Evolutionary conservation across 441 rosid genomes (phyloP).

Genomic region (Brassica balearica): DNA sequence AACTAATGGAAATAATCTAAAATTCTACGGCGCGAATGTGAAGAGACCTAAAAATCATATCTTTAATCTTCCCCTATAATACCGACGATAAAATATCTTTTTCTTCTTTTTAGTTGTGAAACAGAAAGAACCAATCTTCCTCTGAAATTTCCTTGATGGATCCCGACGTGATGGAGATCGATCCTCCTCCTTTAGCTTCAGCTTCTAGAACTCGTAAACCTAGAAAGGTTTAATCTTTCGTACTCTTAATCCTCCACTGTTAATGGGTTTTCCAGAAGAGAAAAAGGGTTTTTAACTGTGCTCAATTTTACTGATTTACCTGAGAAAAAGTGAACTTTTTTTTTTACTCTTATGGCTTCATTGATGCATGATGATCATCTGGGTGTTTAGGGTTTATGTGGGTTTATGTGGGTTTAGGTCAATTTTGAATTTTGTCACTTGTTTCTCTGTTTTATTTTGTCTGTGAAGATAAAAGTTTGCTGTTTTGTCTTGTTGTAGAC

Average conservation of each 20-base stretch:
- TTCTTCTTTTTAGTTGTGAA: neutral
- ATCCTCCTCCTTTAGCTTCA: slow-evolving; percentile 50
- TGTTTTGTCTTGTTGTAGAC: slow-evolving; percentile 33
- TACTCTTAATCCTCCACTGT: neutral
- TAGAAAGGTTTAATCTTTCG: slow-evolving; percentile 58
- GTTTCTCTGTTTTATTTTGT: neutral
- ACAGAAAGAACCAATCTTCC: slow-evolving; percentile 14
- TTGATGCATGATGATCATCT: slow-evolving; percentile 14
- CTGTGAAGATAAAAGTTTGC: neutral
- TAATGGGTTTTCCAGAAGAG: neutral
- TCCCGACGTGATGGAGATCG: slow-evolving; percentile 45
- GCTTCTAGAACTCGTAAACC: slow-evolving; percentile 48
- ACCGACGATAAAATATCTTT: slow-evolving; percentile 13
- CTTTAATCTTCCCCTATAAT: slow-evolving; percentile 7
- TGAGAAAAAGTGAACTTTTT: slow-evolving; percentile 16
- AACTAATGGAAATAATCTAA: too few relatives aligned
- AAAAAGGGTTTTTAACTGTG: neutral
- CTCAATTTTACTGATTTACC: slow-evolving; percentile 12
- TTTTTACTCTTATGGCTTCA: neutral
- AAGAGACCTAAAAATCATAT: neutral
- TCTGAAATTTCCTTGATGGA: slow-evolving; percentile 37
- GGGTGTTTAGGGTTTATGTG: slow-evolving; percentile 1
- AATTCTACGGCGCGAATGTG: slow-evolving; percentile 37
- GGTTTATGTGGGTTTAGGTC: neutral
- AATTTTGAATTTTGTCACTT: neutral